A percentile compares a stretch with the other conserved stretches of the same genome.
These are phyloP conservation scores for Coniochaeta prunicola DNA, from an alignment of 2,329 filamentous ascomycete genomes.

Conservation along the genomic window DNA sequence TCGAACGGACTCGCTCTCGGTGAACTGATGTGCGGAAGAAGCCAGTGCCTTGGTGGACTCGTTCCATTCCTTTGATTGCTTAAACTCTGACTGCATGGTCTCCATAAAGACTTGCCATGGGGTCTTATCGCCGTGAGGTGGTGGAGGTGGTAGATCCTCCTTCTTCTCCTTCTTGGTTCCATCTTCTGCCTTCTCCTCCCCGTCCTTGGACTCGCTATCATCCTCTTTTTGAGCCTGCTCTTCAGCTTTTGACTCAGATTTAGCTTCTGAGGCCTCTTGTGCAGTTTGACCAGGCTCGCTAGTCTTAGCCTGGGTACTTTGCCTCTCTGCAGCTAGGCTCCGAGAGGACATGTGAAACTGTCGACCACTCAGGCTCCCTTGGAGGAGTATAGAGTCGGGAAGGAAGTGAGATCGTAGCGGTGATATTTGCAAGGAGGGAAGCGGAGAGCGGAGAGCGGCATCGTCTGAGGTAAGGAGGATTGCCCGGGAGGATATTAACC, in stretches of 20 bases:
- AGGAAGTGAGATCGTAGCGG: constrained; percentile 39
- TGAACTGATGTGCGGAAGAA: constrained; percentile 82
- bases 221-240: constrained; percentile 27
- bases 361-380: constrained; percentile 19
- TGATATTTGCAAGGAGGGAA: constrained; percentile 21
- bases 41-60: constrained; percentile 94
- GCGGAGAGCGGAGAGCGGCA: constrained; percentile 3
- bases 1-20: constrained; percentile 85
- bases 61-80: constrained; percentile 98
- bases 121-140: constrained; percentile 96
- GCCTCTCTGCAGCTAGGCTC: constrained; percentile 21
- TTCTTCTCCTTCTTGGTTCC: constrained; percentile 53
- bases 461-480: background rate
- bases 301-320: constrained; percentile 14
- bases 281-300: constrained; percentile 20
- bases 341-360: constrained; percentile 29
- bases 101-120: constrained; percentile 99
- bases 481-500: constrained; percentile 28
- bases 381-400: constrained; percentile 30
- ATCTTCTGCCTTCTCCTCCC: constrained; percentile 41
- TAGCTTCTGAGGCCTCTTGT: constrained; percentile 23
- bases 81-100: constrained; percentile 89
- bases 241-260: constrained; percentile 32
- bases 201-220: constrained; percentile 34
- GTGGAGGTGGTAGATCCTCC: constrained; percentile 71